phyloP scores from a whole-genome alignment of 2,329 filamentous ascomycete species.

The Chaetomium globosum region DNA sequence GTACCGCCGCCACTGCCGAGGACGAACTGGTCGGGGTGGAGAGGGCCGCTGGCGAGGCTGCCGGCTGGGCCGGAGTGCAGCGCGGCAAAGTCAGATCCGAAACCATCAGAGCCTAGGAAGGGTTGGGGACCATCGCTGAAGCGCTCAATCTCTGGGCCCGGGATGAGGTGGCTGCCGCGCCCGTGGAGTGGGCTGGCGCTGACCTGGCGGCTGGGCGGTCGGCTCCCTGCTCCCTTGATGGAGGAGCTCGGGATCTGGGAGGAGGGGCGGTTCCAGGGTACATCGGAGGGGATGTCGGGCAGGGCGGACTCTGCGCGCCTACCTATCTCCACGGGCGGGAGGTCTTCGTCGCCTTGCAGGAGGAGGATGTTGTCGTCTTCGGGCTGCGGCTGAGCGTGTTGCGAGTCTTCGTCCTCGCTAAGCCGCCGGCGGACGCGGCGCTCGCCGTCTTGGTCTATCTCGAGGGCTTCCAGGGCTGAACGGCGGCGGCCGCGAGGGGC shows the following conservation, averaged over 20 bases:
- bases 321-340: constrained; percentile 60
- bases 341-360: constrained; percentile 37
- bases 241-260: constrained; percentile 53
- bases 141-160: constrained; percentile 48
- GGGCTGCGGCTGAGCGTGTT: constrained; percentile 24
- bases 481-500: constrained; percentile 45
- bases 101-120: constrained; percentile 39
- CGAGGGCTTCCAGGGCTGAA: constrained; percentile 50
- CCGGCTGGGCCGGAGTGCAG: constrained; percentile 39
- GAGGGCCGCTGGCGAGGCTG: constrained; percentile 37
- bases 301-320: constrained; percentile 68
- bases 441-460: constrained; percentile 41
- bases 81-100: constrained; percentile 35
- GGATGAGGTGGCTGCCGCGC: constrained; percentile 31
- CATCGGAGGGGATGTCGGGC: constrained; percentile 62
- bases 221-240: constrained; percentile 46
- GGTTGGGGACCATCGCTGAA: constrained; percentile 48
- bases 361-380: constrained; percentile 11
- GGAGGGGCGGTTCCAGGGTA: constrained; percentile 58
- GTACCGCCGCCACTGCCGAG: constrained; percentile 31
- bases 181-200: constrained; percentile 45
- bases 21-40: constrained; percentile 26
- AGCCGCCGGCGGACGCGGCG: constrained; percentile 36
- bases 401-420: constrained; percentile 19
- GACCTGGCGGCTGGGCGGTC: constrained; percentile 41